Percentiles rank a stretch among this genome's conserved stretches.
Conservation (phyloP, 495 filamentous ascomycete genomes). For the Trichoderma asperelloides region DNA sequence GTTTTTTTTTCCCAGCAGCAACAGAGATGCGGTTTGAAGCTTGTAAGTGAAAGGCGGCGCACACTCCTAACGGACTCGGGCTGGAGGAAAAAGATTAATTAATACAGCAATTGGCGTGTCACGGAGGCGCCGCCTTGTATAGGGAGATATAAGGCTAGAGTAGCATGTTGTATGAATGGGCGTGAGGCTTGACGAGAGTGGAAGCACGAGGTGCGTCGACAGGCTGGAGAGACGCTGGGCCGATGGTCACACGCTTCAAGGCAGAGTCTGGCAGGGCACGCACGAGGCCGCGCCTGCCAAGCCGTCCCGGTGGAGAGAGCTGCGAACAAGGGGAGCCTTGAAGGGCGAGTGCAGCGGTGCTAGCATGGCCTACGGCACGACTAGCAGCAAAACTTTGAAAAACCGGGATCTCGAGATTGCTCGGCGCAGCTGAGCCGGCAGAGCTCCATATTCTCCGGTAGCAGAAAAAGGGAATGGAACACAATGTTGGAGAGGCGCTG, state of each 20-base stretch:
- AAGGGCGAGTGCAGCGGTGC: background rate
- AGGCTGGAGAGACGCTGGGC: conserved; percentile 4
- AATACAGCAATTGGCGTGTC: background rate
- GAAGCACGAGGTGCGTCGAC: conserved; percentile 3
- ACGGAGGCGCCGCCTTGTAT: background rate
- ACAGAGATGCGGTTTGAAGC: background rate
- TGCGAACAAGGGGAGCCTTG: background rate
- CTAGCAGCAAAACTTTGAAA: too few species aligned
- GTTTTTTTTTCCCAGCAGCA: background rate
- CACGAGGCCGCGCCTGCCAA: background rate
- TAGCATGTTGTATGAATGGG: background rate
- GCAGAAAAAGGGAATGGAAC: too few species aligned
- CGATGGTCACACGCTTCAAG: background rate
- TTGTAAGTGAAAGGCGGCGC: background rate
- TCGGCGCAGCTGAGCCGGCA: too few species aligned
- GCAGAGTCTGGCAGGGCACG: background rate
- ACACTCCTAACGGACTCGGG: background rate
- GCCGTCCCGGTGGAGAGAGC: background rate
- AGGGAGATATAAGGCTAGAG: background rate
- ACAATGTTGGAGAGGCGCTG: too few species aligned
- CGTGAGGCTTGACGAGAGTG: background rate
- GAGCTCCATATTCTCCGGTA: too few species aligned
- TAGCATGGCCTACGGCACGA: too few species aligned
- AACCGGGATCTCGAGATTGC: too few species aligned
- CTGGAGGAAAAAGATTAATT: background rate